These are phyloP conservation scores for Starmera amethionina DNA, from an alignment of 805 yeast species.

Conservation along the genomic window DNA sequence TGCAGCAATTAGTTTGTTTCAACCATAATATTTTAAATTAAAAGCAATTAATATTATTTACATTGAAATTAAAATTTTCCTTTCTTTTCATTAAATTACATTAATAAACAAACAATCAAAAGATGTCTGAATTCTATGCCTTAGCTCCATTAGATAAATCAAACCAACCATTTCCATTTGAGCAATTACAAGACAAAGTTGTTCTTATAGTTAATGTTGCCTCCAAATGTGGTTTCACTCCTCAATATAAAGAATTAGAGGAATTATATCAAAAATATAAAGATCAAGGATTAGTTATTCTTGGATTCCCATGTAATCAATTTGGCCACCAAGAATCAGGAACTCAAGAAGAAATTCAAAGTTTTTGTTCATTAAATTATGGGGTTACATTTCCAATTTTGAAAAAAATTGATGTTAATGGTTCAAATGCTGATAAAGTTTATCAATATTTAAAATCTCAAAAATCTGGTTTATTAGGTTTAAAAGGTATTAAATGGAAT, in stretches of 20 bases:
- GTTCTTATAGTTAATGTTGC: conserved; percentile 84
- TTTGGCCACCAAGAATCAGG: conserved; percentile 79
- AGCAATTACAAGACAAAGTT: conserved; percentile 63
- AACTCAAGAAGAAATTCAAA: conserved; percentile 54
- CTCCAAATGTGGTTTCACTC: conserved; percentile 75
- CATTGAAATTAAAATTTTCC: no score
- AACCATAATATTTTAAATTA: no score
- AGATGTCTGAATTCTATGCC: conserved; percentile 55
- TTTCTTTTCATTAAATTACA: no score
- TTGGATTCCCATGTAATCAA: conserved; percentile 90
- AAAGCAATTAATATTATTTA: no score
- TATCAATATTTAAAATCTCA: conserved; percentile 65
- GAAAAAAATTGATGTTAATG: conserved; percentile 85
- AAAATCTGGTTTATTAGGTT: conserved; percentile 53
- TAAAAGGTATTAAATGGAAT: conserved; percentile 69
- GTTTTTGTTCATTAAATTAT: conserved; percentile 71
- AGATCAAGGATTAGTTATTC: conserved; percentile 53
- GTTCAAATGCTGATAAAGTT: conserved; percentile 69
- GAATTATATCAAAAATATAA: conserved; percentile 55
- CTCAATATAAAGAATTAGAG: conserved; percentile 72
- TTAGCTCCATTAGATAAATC: conserved; percentile 54
- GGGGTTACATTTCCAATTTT: conserved; percentile 89
- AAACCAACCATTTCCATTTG: conserved; percentile 50
- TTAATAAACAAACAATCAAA: no score
- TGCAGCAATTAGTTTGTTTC: no score